Conservation (phyloP, 192 early-diverging fungal species). For the Radiomyces spectabilis region DNA sequence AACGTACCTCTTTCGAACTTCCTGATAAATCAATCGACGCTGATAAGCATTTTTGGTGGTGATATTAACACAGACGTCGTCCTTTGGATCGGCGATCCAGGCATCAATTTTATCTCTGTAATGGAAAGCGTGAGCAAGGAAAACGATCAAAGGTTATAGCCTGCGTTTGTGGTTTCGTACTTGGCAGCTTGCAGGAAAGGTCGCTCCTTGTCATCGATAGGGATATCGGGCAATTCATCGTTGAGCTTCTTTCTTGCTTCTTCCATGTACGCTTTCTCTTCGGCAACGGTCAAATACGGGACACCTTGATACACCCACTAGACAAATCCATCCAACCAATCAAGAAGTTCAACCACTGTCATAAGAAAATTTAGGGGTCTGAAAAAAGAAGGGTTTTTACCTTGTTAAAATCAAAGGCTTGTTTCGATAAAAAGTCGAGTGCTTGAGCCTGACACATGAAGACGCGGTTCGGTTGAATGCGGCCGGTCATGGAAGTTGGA, state of each 20-base stretch:
- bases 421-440: slow-evolving; percentile 46
- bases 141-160: no score
- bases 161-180: no score
- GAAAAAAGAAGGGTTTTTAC: slow-evolving; percentile 8
- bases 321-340: background rate
- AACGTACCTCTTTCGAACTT: slow-evolving; percentile 39
- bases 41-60: slow-evolving; percentile 35
- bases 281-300: slow-evolving; percentile 45
- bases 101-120: slow-evolving; percentile 23
- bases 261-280: slow-evolving; percentile 31
- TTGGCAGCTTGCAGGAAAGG: slow-evolving; percentile 34
- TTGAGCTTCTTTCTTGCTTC: slow-evolving; percentile 12
- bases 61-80: slow-evolving; percentile 32
- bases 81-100: slow-evolving; percentile 35
- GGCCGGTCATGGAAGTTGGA: slow-evolving; percentile 33
- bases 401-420: slow-evolving; percentile 63
- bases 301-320: slow-evolving; percentile 44
- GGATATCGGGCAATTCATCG: slow-evolving; percentile 32
- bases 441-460: slow-evolving; percentile 43
- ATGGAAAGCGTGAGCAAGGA: no score
- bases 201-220: slow-evolving; percentile 38
- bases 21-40: slow-evolving; percentile 55
- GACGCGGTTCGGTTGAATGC: slow-evolving; percentile 32
- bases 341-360: background rate
- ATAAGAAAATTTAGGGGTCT: no score